These are phyloP conservation scores for Ceratobasidium sp. DNA, from an alignment of 1,284 basidiomycete genomes.

Conservation along the genomic window DNA sequence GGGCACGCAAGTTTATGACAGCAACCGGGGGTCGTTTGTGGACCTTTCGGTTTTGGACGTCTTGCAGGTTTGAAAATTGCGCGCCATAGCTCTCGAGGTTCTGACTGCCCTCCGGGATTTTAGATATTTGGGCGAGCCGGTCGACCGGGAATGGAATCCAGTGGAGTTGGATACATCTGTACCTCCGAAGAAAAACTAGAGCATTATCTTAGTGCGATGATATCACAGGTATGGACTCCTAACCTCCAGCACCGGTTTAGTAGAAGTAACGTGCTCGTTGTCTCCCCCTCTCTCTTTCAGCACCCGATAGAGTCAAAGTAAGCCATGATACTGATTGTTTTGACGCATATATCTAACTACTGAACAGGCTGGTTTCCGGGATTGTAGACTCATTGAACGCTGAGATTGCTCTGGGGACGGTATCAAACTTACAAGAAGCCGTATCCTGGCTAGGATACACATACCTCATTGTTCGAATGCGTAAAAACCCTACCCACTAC, in stretches of 20 bases:
- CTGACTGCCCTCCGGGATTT: neutral
- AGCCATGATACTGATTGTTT: constrained; percentile 52
- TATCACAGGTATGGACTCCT: constrained; percentile 74
- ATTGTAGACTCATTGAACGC: constrained; percentile 81
- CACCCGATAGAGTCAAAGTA: constrained; percentile 97
- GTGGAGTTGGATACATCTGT: constrained; percentile 97
- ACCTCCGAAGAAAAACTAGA: constrained; percentile 93
- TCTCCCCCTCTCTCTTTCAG: constrained; percentile 58
- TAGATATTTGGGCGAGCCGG: constrained; percentile 95
- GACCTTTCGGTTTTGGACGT: constrained; percentile 97
- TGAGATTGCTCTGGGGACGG: constrained; percentile 95
- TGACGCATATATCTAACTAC: neutral
- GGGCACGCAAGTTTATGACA: constrained; percentile 97
- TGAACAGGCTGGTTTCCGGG: constrained; percentile 28
- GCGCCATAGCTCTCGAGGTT: neutral
- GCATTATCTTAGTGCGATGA: constrained; percentile 93
- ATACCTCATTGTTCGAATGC: constrained; percentile 96
- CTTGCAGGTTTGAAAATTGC: constrained; percentile 68
- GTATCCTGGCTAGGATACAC: constrained; percentile 98
- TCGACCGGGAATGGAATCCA: constrained; percentile 94
- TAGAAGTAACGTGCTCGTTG: constrained; percentile 32
- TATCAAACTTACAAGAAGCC: constrained; percentile 88
- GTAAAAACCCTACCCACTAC: constrained; percentile 92
- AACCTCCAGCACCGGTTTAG: constrained; percentile 1
- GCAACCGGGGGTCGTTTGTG: constrained; percentile 87